These are phyloP conservation scores for Exophiala alcalophila DNA, from an alignment of 2,329 filamentous ascomycete species.

Conservation along the genomic window DNA sequence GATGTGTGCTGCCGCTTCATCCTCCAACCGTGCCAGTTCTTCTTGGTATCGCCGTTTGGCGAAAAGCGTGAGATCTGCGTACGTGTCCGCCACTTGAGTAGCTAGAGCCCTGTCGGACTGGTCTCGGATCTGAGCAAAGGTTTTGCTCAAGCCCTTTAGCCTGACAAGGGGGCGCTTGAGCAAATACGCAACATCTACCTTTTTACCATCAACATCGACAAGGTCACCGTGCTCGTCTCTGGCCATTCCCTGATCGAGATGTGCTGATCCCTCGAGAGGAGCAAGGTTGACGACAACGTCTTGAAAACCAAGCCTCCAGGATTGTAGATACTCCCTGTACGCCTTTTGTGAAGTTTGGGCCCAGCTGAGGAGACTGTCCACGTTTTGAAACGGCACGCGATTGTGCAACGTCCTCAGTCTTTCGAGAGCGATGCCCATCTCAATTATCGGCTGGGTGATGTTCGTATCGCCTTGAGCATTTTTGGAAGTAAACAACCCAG, in stretches of 20 bases:
- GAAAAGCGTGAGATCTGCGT: slow-evolving; percentile 71
- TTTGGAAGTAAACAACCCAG: slow-evolving; percentile 64
- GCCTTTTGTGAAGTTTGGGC: slow-evolving; percentile 72
- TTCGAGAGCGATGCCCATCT: slow-evolving; percentile 89
- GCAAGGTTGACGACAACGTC: slow-evolving; percentile 92
- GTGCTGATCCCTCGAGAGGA: slow-evolving; percentile 61
- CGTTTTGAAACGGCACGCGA: slow-evolving; percentile 70
- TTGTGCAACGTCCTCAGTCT: slow-evolving; percentile 77
- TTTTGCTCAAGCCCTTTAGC: slow-evolving; percentile 81
- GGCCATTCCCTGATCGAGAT: slow-evolving; percentile 52
- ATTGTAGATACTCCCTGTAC: slow-evolving; percentile 80
- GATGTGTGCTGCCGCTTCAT: slow-evolving; percentile 81
- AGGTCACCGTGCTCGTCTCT: slow-evolving; percentile 60
- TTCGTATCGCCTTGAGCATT: slow-evolving; percentile 53
- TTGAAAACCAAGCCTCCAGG: slow-evolving; percentile 91
- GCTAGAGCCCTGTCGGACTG: slow-evolving; percentile 47
- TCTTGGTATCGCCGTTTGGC: slow-evolving; percentile 72
- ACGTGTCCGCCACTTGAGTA: slow-evolving; percentile 58
- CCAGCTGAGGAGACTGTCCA: slow-evolving; percentile 74
- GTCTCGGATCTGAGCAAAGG: slow-evolving; percentile 62
- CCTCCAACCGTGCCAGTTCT: slow-evolving; percentile 70
- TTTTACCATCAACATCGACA: slow-evolving; percentile 72
- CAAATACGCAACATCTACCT: slow-evolving; percentile 90
- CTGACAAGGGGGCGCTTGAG: slow-evolving; percentile 85
- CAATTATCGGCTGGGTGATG: slow-evolving; percentile 81